A percentile compares a stretch with the other conserved stretches of the same genome.
phyloP scores from a whole-genome alignment of 163 green algal genomes.

The Chlorella variabilis region DNA sequence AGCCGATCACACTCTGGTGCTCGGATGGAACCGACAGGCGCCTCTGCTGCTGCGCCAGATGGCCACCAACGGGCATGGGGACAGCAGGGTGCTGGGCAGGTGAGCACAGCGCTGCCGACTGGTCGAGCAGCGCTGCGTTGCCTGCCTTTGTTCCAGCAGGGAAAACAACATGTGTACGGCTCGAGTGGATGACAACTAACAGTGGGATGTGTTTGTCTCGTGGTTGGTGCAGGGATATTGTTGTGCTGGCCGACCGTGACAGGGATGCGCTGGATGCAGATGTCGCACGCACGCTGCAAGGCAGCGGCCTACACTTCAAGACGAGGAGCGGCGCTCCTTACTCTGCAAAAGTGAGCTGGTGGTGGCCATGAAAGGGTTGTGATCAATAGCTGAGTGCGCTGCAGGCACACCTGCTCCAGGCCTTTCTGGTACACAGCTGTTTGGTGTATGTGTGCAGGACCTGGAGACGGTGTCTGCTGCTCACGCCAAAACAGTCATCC shows the following conservation, averaged over 20 bases:
- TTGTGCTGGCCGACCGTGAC: conserved; percentile 51
- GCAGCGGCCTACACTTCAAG: conserved; percentile 12
- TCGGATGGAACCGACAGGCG: conserved; percentile 57
- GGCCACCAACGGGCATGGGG: conserved; percentile 33
- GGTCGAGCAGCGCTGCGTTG: too few species aligned
- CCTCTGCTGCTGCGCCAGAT: conserved; percentile 60
- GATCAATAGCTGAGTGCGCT: too few species aligned
- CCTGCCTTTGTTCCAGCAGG: too few species aligned
- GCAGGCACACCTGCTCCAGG: too few species aligned
- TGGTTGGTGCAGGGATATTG: conserved; percentile 45
- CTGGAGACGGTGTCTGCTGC: conserved; percentile 53
- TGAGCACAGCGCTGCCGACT: not conserved
- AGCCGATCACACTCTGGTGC: conserved; percentile 55
- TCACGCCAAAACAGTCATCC: conserved; percentile 52
- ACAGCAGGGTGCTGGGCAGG: conserved; percentile 33
- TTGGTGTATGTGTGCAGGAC: conserved; percentile 33
- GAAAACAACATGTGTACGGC: too few species aligned
- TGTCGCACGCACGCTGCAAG: conserved; percentile 29
- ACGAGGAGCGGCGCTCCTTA: conserved; percentile 9
- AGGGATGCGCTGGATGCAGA: conserved; percentile 60
- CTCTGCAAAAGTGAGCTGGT: conserved; percentile 18
- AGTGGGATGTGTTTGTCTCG: too few species aligned
- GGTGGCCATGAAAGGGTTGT: too few species aligned
- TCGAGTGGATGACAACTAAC: not conserved
- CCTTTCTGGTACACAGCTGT: too few species aligned